Base-by-base conservation (phyloP, 352 stramenopile species). In the Phytophthora chlamydospora region DNA sequence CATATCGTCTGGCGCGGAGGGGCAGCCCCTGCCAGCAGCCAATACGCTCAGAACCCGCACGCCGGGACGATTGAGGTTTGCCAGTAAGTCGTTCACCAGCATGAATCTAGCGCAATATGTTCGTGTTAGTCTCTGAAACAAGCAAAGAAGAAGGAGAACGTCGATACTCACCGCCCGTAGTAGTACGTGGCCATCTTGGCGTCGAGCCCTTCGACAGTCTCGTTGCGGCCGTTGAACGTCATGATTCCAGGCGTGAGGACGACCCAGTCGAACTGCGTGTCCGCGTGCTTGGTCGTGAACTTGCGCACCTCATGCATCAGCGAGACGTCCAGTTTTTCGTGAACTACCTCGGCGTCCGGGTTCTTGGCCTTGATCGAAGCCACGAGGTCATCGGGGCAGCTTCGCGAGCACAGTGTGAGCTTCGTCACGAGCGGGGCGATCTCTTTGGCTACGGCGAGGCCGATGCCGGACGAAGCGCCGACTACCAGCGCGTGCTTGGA, bases 381-480 rank as follows among this genome's bases (percentile, higher is more conserved):
- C 8, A 65, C 5, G 19, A 65, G 21, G 4, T 58, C 38, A 11
- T 17, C 14, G 31, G 56, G 56, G 39, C 51, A 58, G 16, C 45
- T 58, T 4, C 56, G 24, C 36, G 56, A 62, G 17, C 55, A 70
- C 0, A 70, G 47, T 1, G 62, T 70, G 8, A 66, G 14, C 36
- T 70, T 70, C 8, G 56, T 38, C 11, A 71, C 62, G 8, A 71
- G 51, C 4, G 56, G 62, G 4, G 63, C 63, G 7, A 71, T 21
- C 6, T 62, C 12, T 24, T 67, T 56, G 12, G 57, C 63, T 4
- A 67, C 35, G 4, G 39, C 62, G 14, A 66, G 43, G n/a, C n/a
- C n/a, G n/a, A n/a, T n/a, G n/a, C n/a, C n/a, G n/a, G n/a, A n/a
- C n/a, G n/a, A n/a, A n/a, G n/a, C n/a, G n/a, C n/a, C n/a, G n/a